Evolutionary conservation across 2,329 filamentous ascomycete species (phyloP).

Genomic region (Neocatenulostroma microsporum): DNA sequence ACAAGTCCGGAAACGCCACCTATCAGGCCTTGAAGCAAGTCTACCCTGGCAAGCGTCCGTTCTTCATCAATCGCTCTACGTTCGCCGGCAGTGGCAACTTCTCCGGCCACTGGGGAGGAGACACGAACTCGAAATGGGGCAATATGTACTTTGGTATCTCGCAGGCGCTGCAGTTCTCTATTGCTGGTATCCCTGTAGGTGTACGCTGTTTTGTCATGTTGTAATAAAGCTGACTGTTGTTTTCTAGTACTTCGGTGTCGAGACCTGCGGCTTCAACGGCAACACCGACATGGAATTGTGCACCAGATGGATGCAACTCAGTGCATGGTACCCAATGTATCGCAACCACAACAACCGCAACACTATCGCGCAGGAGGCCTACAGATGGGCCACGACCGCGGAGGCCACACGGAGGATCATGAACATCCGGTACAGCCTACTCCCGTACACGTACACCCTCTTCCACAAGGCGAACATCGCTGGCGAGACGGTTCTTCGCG

Average conservation of each 20-base stretch:
- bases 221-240: not conserved
- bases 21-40: conserved; percentile 19
- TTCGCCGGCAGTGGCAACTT: conserved; percentile 17
- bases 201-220: not conserved
- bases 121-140: conserved; percentile 21
- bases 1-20: conserved; percentile 16
- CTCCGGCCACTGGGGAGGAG: conserved; percentile 21
- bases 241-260: conserved; percentile 17
- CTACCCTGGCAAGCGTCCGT: conserved; percentile 19
- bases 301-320: conserved; percentile 20
- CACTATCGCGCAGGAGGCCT: conserved; percentile 23
- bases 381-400: conserved; percentile 20
- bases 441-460: conserved; percentile 23
- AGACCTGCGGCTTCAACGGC: conserved; percentile 25
- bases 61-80: conserved; percentile 18
- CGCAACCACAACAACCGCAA: conserved; percentile 23
- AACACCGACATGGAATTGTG: conserved; percentile 26
- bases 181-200: conserved; percentile 20
- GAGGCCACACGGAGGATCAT: conserved; percentile 21
- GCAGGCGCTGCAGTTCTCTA: conserved; percentile 20
- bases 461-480: conserved; percentile 20
- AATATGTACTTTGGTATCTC: conserved; percentile 21
- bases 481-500: conserved; percentile 19
- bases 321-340: conserved; percentile 22
- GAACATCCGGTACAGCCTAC: conserved; percentile 21